Percentiles rank a stretch among this genome's conserved stretches.
Evolutionary conservation across 345 rosid species (phyloP).

Genomic region (Theobroma cacao): DNA sequence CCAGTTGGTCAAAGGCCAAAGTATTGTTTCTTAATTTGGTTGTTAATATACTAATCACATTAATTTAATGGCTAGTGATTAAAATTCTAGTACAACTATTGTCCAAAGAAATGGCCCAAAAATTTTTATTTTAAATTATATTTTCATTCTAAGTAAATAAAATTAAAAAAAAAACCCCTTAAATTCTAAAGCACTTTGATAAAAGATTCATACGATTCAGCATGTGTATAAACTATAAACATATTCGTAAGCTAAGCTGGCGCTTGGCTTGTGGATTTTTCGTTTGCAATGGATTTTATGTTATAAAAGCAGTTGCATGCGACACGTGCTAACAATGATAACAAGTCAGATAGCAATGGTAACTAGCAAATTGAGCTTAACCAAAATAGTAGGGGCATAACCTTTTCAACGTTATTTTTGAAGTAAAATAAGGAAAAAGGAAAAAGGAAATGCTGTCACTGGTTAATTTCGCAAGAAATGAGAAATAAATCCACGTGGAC

Average conservation of each 20-base stretch:
- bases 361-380: too few species aligned
- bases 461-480: too few species aligned
- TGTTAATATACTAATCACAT: not conserved
- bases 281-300: not conserved
- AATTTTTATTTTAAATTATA: not conserved
- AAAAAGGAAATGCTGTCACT: too few species aligned
- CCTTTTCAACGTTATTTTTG: too few species aligned
- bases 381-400: too few species aligned
- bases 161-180: too few species aligned
- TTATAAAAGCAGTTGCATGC: not conserved
- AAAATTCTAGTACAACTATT: not conserved
- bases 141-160: not conserved
- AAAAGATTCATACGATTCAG: not conserved
- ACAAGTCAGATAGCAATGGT: too few species aligned
- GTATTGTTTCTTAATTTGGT: not conserved
- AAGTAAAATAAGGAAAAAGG: too few species aligned
- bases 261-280: not conserved
- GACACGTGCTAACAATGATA: too few species aligned
- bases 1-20: not conserved
- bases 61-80: too few species aligned
- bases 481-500: too few species aligned
- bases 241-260: not conserved
- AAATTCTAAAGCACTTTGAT: not conserved
- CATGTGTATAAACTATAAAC: not conserved
- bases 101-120: not conserved